phyloP scores from a whole-genome alignment of 2,329 filamentous ascomycete species.

The Phoma sp. region DNA sequence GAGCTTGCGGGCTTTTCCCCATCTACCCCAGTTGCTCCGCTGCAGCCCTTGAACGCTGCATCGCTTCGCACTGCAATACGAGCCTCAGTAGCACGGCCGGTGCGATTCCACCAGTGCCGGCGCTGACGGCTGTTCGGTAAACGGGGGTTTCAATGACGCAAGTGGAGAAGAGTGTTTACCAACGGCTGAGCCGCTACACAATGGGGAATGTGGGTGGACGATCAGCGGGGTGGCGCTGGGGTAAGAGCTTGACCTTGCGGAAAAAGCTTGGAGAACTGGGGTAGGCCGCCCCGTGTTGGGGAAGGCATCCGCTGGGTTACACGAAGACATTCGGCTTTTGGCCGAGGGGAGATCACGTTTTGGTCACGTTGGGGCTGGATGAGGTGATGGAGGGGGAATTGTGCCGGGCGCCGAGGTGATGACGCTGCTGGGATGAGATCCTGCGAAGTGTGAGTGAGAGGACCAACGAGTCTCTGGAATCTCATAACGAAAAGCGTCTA shows the following conservation, averaged over 20 bases:
- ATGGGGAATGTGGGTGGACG: conserved; percentile 12
- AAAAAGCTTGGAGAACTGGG: conserved; percentile 21
- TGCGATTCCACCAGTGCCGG: conserved; percentile 17
- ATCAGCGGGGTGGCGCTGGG: conserved; percentile 26
- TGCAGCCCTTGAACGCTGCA: conserved; percentile 1
- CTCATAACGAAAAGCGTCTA: neutral
- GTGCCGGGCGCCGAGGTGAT: neutral
- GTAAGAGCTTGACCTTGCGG: conserved; percentile 23
- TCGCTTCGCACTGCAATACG: conserved; percentile 8
- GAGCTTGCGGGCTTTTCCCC: conserved; percentile 10
- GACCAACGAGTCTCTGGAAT: neutral
- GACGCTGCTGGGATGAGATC: neutral
- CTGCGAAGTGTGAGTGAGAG: neutral
- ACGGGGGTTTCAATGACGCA: conserved; percentile 11
- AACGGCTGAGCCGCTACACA: conserved; percentile 22
- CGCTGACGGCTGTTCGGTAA: conserved; percentile 4
- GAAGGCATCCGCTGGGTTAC: conserved; percentile 15
- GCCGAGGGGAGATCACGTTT: conserved; percentile 4
- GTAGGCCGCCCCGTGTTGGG: conserved; percentile 18
- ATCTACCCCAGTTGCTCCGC: conserved; percentile 8
- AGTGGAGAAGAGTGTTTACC: conserved; percentile 1
- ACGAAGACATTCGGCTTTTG: conserved; percentile 13
- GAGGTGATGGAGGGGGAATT: neutral
- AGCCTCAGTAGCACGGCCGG: neutral
- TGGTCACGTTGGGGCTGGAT: neutral